Conservation (phyloP, 768 basidiomycete genomes). For the Crucibulum laeve region DNA sequence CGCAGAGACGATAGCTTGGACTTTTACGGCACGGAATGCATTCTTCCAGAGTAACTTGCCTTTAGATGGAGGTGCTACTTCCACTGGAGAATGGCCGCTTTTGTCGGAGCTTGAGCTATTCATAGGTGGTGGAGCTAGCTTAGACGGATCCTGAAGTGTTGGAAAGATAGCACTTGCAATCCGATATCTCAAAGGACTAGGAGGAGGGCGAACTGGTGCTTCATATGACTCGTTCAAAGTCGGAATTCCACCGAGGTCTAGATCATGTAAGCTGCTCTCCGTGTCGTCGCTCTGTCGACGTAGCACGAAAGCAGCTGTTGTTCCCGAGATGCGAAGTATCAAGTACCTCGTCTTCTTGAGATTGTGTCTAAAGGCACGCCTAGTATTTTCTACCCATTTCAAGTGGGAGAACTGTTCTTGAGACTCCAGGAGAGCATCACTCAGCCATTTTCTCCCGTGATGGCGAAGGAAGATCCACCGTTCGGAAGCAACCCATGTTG, state of each 20-base stretch:
- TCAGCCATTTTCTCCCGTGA: conserved; percentile 65
- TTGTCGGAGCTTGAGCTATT: conserved; percentile 14
- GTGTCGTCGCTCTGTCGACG: too few relatives aligned
- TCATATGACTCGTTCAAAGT: too few relatives aligned
- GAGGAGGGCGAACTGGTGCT: too few relatives aligned
- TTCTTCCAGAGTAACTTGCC: conserved; percentile 42
- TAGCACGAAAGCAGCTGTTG: too few relatives aligned
- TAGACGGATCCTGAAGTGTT: conserved; percentile 6
- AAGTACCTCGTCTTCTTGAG: too few relatives aligned
- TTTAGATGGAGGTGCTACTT: conserved; percentile 15
- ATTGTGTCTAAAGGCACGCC: conserved; percentile 8
- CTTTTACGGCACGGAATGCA: conserved; percentile 36
- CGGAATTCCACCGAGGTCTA: too few relatives aligned
- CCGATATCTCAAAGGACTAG: conserved; percentile 4
- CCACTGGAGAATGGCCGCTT: conserved; percentile 8
- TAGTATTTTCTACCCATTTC: conserved; percentile 11
- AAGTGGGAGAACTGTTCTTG: conserved; percentile 26
- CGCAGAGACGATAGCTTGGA: conserved; percentile 21
- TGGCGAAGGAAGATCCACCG: conserved; percentile 59
- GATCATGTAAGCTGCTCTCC: too few relatives aligned
- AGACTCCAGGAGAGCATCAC: conserved; percentile 50
- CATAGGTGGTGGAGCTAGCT: conserved; percentile 10
- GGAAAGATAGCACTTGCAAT: conserved; percentile 5
- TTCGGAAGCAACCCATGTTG: conserved; percentile 70
- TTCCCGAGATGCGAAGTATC: too few relatives aligned